Conservation (phyloP, 257 asterid genomes). For the Dorcoceras hygrometricum region DNA sequence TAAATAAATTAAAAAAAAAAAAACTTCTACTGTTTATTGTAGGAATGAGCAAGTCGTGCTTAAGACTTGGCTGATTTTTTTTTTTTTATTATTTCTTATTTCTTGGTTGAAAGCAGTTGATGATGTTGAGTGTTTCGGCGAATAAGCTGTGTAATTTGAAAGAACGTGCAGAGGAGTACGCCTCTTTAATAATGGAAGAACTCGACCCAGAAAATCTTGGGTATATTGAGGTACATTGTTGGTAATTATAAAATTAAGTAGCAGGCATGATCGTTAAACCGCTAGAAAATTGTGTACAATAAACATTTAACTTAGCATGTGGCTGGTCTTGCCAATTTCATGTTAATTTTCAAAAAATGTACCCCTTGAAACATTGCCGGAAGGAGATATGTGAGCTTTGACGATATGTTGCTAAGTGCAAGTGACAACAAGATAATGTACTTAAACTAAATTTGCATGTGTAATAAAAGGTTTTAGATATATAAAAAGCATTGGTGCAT, state of each 20-base stretch:
- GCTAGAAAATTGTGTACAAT: too few species aligned
- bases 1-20: too few species aligned
- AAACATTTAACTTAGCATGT: too few species aligned
- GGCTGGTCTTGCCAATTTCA: too few species aligned
- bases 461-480: too few species aligned
- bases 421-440: too few species aligned
- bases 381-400: too few species aligned
- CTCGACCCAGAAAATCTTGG: slow-evolving; percentile 79
- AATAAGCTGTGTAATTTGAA: slow-evolving; percentile 80
- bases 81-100: background rate
- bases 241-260: background rate
- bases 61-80: slow-evolving; percentile 7
- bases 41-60: slow-evolving; percentile 1
- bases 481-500: too few species aligned
- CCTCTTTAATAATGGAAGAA: slow-evolving; percentile 88
- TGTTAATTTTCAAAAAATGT: too few species aligned
- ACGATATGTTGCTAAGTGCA: too few species aligned
- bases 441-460: too few species aligned
- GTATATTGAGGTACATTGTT: slow-evolving; percentile 74
- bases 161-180: slow-evolving; percentile 86
- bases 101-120: slow-evolving; percentile 49
- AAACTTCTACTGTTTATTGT: background rate
- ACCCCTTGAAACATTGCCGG: too few species aligned
- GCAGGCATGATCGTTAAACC: background rate
- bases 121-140: slow-evolving; percentile 89